Conservation (phyloP, 2,329 filamentous ascomycete genomes). For the Thelonectria rubi region DNA sequence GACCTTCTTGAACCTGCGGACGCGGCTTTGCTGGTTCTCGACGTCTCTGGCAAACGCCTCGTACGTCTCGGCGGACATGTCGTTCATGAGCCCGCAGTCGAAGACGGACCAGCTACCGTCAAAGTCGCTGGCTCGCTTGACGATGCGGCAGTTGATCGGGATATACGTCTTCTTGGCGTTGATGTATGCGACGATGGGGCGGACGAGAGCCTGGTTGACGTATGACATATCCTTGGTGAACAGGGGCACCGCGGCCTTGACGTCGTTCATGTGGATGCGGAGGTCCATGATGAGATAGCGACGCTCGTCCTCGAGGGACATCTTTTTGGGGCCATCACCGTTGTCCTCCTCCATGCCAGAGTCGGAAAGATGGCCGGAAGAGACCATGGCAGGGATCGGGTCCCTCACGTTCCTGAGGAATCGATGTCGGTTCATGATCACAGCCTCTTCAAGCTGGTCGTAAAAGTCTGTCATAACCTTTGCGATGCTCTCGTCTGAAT, state of each 20-base stretch:
- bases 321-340: conserved; percentile 18
- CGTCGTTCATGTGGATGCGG: conserved; percentile 93
- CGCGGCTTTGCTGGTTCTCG: conserved; percentile 85
- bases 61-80: conserved; percentile 92
- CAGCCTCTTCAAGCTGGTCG: conserved; percentile 91
- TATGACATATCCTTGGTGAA: conserved; percentile 94
- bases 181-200: conserved; percentile 97
- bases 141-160: conserved; percentile 91
- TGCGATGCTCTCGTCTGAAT: conserved; percentile 85
- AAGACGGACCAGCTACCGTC: conserved; percentile 95
- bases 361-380: conserved; percentile 48
- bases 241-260: conserved; percentile 89
- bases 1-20: conserved; percentile 90
- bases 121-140: conserved; percentile 89
- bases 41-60: conserved; percentile 93
- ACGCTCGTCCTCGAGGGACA: conserved; percentile 64
- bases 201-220: conserved; percentile 92
- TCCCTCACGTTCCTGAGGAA: conserved; percentile 62
- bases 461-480: conserved; percentile 99
- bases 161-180: conserved; percentile 96
- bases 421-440: conserved; percentile 77
- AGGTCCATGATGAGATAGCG: conserved; percentile 93
- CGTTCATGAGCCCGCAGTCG: conserved; percentile 93
- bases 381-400: conserved; percentile 40
- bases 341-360: conserved; percentile 32